Conservation (phyloP, 768 basidiomycete species). For the Gautieria morchelliformis region DNA sequence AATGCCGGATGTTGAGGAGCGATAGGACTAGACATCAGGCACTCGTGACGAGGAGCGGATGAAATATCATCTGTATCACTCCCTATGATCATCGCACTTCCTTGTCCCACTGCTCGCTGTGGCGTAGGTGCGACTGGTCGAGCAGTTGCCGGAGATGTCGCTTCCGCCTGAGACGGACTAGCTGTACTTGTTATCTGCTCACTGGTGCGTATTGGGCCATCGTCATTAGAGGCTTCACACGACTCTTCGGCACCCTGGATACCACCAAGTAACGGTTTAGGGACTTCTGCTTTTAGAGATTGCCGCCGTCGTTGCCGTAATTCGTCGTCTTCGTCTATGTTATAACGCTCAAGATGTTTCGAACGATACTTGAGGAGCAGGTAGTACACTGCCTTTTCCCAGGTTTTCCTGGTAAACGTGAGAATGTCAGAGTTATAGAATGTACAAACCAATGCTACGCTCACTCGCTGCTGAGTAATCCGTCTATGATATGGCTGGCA, state of each 20-base stretch:
- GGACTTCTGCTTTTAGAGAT: not conserved
- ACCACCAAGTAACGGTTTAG: not conserved
- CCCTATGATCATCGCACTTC: conserved; percentile 14
- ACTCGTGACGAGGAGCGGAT: not conserved
- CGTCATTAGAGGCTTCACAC: not conserved
- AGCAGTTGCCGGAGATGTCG: conserved; percentile 9
- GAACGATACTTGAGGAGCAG: conserved; percentile 78
- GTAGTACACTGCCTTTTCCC: conserved; percentile 96
- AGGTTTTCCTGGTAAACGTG: conserved; percentile 54
- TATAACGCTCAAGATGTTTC: conserved; percentile 61
- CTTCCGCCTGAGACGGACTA: not conserved
- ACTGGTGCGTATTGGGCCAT: too few relatives aligned
- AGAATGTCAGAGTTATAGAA: not conserved
- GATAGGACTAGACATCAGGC: not conserved
- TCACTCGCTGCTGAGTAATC: conserved; percentile 41
- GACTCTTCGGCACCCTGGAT: not conserved
- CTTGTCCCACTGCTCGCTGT: conserved; percentile 10
- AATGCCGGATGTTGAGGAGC: not conserved
- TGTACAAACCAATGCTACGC: conserved; percentile 8
- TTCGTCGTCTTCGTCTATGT: conserved; percentile 49
- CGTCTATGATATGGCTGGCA: conserved; percentile 63
- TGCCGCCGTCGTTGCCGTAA: conserved; percentile 13
- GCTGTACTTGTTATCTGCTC: not conserved
- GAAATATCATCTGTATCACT: not conserved
- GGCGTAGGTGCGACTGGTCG: conserved; percentile 28